Percentiles rank a stretch among this genome's conserved stretches.
These are phyloP conservation scores for Leccinum barrowsii DNA, from an alignment of 768 basidiomycete species.

Conservation along the genomic window DNA sequence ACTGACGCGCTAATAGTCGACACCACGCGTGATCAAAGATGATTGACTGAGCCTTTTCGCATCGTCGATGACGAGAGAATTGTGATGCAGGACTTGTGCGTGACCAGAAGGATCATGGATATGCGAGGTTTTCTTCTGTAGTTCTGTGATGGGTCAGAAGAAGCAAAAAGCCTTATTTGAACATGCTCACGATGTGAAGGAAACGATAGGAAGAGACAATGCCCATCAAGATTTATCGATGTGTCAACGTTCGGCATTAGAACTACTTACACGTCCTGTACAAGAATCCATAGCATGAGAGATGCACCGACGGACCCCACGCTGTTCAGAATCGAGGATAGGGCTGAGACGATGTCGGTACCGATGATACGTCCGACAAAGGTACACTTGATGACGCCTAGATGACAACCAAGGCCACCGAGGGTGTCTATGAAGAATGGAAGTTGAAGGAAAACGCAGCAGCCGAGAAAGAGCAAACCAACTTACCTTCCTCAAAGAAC, in stretches of 20 bases:
- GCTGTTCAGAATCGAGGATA: slow-evolving; percentile 52
- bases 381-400: slow-evolving; percentile 52
- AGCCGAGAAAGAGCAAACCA: neutral
- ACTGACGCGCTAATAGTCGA: neutral
- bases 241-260: too few species aligned
- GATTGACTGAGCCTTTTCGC: neutral
- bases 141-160: neutral
- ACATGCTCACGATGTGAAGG: neutral
- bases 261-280: neutral
- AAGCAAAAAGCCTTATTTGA: neutral
- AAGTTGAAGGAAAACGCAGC: neutral
- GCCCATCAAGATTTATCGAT: neutral
- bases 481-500: slow-evolving; percentile 45
- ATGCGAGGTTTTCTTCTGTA: neutral
- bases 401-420: slow-evolving; percentile 54
- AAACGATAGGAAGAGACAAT: too few species aligned
- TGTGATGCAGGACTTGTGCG: neutral
- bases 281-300: slow-evolving; percentile 60
- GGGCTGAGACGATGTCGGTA: slow-evolving; percentile 59
- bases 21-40: too few species aligned
- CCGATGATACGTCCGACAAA: slow-evolving; percentile 56
- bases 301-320: slow-evolving; percentile 57
- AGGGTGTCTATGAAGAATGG: slow-evolving; percentile 27
- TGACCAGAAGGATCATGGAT: neutral
- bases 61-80: slow-evolving; percentile 1